Evolutionary conservation across 495 filamentous ascomycete genomes (phyloP).

Genomic region (Tetracladium setigerum): DNA sequence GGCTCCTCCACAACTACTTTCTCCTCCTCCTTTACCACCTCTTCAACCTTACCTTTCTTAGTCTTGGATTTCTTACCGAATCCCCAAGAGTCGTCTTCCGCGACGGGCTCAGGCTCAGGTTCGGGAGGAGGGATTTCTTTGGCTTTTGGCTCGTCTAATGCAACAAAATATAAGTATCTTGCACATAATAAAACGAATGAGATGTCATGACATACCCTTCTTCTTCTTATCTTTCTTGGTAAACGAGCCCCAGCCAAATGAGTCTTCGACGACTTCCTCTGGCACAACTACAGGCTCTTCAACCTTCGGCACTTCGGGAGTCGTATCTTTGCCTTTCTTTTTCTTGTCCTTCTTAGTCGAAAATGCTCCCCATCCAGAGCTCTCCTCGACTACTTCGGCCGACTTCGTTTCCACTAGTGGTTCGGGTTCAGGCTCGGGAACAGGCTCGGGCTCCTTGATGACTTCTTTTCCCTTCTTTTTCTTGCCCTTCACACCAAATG

Average conservation of each 20-base stretch:
- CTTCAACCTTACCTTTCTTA: constrained; percentile 6
- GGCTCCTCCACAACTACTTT: constrained; percentile 3
- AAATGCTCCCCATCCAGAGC: not conserved
- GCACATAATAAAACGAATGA: not conserved
- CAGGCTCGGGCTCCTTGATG: constrained; percentile 1
- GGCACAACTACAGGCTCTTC: not conserved
- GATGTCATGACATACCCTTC: constrained; percentile 14
- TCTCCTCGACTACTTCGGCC: not conserved
- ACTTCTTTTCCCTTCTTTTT: constrained; percentile 3
- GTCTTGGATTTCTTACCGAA: constrained; percentile 22
- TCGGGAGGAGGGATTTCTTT: constrained; percentile 23
- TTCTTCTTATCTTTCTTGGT: constrained; percentile 1
- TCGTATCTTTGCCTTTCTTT: constrained; percentile 20
- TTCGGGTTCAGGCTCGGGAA: constrained; percentile 10
- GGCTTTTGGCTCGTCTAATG: constrained; percentile 26
- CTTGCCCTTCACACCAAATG: not conserved
- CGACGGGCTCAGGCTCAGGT: constrained; percentile 28
- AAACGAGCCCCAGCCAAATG: constrained; percentile 10
- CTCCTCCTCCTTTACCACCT: not conserved
- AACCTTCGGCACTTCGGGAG: constrained; percentile 12
- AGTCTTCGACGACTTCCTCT: not conserved
- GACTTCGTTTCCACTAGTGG: not conserved
- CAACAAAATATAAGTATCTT: constrained; percentile 10
- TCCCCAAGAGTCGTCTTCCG: constrained; percentile 27
- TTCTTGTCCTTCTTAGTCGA: constrained; percentile 17